These are phyloP conservation scores for Globisporangium radiosum DNA, from an alignment of 352 stramenopile species.

Conservation along the genomic window DNA sequence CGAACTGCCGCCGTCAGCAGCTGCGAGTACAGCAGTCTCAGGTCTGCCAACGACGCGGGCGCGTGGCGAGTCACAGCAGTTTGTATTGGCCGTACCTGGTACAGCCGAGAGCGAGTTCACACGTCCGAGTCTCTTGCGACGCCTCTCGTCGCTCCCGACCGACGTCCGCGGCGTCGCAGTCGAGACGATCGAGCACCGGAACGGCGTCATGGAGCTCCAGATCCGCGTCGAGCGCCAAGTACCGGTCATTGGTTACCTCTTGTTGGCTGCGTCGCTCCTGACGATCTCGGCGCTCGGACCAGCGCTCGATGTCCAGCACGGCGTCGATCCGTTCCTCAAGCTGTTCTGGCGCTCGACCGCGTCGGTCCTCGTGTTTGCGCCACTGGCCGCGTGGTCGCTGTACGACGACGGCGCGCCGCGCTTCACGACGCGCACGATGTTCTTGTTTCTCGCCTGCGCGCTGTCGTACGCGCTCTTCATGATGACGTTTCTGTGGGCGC, in stretches of 20 bases:
- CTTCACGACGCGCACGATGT: constrained; percentile 29
- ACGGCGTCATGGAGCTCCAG: constrained; percentile 66
- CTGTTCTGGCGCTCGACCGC: constrained; percentile 81
- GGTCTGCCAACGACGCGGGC: constrained; percentile 19
- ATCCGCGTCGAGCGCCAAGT: constrained; percentile 63
- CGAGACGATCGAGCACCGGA: constrained; percentile 48
- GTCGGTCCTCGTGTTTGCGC: constrained; percentile 51
- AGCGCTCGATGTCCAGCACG: constrained; percentile 57
- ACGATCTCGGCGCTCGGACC: constrained; percentile 75
- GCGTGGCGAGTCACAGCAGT: constrained; percentile 35
- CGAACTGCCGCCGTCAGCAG: constrained; percentile 42
- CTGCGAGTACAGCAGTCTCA: too few relatives aligned
- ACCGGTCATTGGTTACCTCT: constrained; percentile 60
- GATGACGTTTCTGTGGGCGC: constrained; percentile 59
- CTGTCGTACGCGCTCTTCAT: constrained; percentile 66
- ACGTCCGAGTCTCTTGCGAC: constrained; percentile 13
- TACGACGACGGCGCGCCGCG: constrained; percentile 22
- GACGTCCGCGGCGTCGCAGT: constrained; percentile 71
- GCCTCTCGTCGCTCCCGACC: constrained; percentile 41
- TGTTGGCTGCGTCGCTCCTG: constrained; percentile 62
- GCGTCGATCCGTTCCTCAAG: constrained; percentile 66
- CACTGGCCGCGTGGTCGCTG: constrained; percentile 36
- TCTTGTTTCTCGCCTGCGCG: constrained; percentile 39
- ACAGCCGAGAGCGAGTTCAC: constrained; percentile 21
- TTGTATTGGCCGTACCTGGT: constrained; percentile 64